A percentile compares a stretch with the other conserved stretches of the same genome.
Conservation (phyloP, 768 basidiomycete species). For the Harrya chromipes region DNA sequence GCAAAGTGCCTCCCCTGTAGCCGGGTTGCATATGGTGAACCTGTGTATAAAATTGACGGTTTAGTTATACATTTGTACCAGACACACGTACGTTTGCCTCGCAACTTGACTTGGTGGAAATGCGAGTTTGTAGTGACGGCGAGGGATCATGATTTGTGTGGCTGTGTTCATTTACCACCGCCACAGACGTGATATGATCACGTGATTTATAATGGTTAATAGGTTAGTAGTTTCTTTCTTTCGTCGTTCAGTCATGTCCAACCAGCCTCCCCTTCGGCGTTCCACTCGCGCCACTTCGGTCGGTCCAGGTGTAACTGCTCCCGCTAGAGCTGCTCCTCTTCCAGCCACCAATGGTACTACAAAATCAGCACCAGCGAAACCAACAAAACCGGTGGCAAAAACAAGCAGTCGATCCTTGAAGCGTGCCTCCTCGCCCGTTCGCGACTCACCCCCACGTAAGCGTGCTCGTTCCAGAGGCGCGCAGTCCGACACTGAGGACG, state of each 20-base stretch:
- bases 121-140: constrained; percentile 10
- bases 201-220: constrained; percentile 10
- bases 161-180: constrained; percentile 14
- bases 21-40: constrained; percentile 61
- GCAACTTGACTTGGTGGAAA: neutral
- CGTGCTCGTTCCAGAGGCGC: constrained; percentile 39
- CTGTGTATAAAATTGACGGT: constrained; percentile 27
- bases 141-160: constrained; percentile 13
- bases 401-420: constrained; percentile 35
- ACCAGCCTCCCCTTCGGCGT: constrained; percentile 42
- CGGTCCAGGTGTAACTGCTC: constrained; percentile 32
- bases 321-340: constrained; percentile 30
- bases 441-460: constrained; percentile 45
- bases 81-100: constrained; percentile 6
- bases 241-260: constrained; percentile 23
- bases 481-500: constrained; percentile 45
- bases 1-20: constrained; percentile 58
- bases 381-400: constrained; percentile 27
- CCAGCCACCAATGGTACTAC: constrained; percentile 25
- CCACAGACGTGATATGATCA: constrained; percentile 28
- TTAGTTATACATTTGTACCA: neutral
- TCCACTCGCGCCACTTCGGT: constrained; percentile 51
- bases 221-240: neutral
- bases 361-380: constrained; percentile 36
- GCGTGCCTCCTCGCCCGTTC: constrained; percentile 48